phyloP scores from a whole-genome alignment of 2,329 filamentous ascomycete genomes.

The Pseudopithomyces maydicus region DNA sequence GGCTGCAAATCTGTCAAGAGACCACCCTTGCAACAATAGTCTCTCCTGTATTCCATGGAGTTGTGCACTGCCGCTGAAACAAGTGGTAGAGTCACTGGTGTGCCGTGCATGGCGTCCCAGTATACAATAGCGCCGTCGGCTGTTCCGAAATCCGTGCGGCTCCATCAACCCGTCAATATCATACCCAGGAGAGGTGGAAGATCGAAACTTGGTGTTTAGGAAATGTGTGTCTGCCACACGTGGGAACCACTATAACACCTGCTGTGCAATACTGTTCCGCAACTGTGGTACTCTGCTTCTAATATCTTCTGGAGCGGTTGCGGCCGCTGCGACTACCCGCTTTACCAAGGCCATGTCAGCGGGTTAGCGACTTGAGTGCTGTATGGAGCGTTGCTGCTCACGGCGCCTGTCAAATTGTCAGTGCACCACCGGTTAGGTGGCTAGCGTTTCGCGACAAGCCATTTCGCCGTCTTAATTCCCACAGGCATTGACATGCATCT shows the following conservation, averaged over 20 bases:
- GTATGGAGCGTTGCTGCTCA: slow-evolving; percentile 18
- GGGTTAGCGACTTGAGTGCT: slow-evolving; percentile 29
- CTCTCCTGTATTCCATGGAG: background rate
- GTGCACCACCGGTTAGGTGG: slow-evolving; percentile 6
- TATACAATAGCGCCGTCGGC: too few relatives aligned
- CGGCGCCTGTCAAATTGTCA: slow-evolving; percentile 10
- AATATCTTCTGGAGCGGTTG: background rate
- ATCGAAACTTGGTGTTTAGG: too few relatives aligned
- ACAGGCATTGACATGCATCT: background rate
- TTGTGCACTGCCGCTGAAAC: too few relatives aligned
- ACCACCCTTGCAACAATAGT: background rate
- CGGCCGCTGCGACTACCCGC: slow-evolving; percentile 13
- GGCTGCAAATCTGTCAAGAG: background rate
- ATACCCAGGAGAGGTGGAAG: too few relatives aligned
- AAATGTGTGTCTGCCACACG: background rate
- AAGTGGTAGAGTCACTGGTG: too few relatives aligned
- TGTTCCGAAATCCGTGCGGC: too few relatives aligned
- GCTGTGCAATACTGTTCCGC: slow-evolving; percentile 3
- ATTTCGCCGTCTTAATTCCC: slow-evolving; percentile 7
- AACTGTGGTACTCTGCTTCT: slow-evolving; percentile 4
- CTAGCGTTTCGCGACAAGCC: slow-evolving; percentile 8
- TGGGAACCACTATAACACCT: background rate
- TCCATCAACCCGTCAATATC: too few relatives aligned
- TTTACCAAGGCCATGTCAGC: slow-evolving; percentile 41
- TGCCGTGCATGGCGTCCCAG: too few relatives aligned